Evolutionary conservation across 2,329 filamentous ascomycete species (phyloP).

Genomic region (Tolypocladium album): DNA sequence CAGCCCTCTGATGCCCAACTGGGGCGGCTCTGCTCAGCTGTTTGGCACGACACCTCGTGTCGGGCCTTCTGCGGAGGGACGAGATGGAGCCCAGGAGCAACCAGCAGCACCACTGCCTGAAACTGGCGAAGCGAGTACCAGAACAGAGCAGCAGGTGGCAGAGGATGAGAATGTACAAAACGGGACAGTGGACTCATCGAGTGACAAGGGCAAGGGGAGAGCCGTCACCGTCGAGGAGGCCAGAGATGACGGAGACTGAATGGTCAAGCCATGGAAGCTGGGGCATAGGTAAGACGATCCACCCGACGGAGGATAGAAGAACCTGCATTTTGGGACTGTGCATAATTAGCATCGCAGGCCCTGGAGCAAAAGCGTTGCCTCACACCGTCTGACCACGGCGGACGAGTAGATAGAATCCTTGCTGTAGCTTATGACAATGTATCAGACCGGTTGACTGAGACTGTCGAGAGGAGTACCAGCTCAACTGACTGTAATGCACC

Average conservation of each 20-base stretch:
- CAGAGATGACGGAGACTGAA: conserved; percentile 20
- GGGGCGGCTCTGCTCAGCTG: conserved; percentile 39
- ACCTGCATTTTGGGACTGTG: not conserved
- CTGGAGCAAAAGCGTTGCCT: not conserved
- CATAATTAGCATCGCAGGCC: not conserved
- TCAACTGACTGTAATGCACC: not conserved
- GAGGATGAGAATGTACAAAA: not conserved
- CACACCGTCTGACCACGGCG: not conserved
- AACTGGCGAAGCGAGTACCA: not conserved
- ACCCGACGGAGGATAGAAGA: not conserved
- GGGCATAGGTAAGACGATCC: not conserved
- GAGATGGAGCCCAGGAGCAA: conserved; percentile 4
- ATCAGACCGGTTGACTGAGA: not conserved
- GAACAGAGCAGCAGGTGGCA: not conserved
- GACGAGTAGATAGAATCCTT: not conserved
- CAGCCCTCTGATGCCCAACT: conserved; percentile 36
- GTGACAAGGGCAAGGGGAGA: conserved; percentile 30
- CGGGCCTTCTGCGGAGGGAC: conserved; percentile 5
- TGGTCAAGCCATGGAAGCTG: not conserved
- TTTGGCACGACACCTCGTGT: conserved; percentile 24
- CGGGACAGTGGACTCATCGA: not conserved
- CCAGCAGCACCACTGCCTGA: conserved; percentile 1
- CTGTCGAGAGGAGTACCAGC: not conserved
- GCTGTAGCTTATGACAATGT: not conserved
- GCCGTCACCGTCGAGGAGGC: conserved; percentile 37